Base-by-base conservation (phyloP, 352 stramenopile species). In the Saprolegnia parasitica region DNA sequence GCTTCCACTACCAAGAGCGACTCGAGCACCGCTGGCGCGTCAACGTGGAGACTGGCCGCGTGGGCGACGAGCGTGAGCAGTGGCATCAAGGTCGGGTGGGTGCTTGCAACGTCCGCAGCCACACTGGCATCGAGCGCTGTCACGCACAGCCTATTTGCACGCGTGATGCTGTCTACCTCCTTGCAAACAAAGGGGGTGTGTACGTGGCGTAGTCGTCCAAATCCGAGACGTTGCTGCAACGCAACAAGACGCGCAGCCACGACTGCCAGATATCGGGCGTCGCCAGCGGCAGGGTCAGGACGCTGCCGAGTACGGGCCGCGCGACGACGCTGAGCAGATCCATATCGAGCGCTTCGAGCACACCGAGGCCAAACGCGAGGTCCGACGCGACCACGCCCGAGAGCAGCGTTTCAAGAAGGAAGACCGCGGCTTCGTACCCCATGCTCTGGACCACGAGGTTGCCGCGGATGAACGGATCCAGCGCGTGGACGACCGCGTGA, bases 381-480 rank as follows among this genome's bases (percentile, higher is more conserved):
- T 68, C 26, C 3, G 35, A 20, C 10, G 20, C 13, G 11, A 68
- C 20, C 9, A 68, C 39, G 3, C 62, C 62, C 46, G 46, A 24
- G 9, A 68, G 32, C 4, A 68, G 50, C 46, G 62, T 68, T 5
- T 68, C 62, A 0, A 68, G 20, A 2, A 68, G 29, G 50, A 61
- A 68, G 42, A 68, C 62, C 8, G 62, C 62, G 35, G 26, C 26
- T n/a, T 68, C 62, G 35, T 58, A 68, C 29, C 32, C 62, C 40
- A 68, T 58, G 45, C 42, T 20, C 21, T 58, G 20, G 8, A 68
- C 62, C 23, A 32, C 21, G 26, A 68, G 40, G 32, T 68, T 68
- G 23, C 62, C 62, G 6, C 62, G 62, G 62, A 68, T 68, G 50
- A 68, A 47, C 32, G 62, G 62, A 20, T 68, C 62, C 5, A 61